Percentiles rank a stretch among this genome's conserved stretches.
These are phyloP conservation scores for Leucocoprinus sp. DNA, from an alignment of 768 basidiomycete species.

Conservation along the genomic window DNA sequence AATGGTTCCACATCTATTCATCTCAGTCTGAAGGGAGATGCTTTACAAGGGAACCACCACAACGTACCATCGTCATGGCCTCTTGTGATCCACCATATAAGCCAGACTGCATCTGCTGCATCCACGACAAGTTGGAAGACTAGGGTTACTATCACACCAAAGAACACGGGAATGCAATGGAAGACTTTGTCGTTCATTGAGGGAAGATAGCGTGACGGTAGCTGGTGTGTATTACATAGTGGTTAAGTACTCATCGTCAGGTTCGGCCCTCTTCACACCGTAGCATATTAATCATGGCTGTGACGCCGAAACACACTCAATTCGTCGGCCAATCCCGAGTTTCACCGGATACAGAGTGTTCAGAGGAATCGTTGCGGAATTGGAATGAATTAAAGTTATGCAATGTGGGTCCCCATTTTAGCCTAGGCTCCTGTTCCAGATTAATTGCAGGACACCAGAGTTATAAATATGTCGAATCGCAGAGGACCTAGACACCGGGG, in stretches of 20 bases:
- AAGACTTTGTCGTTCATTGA: constrained; percentile 1
- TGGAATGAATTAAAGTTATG: too few species aligned
- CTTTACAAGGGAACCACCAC: neutral
- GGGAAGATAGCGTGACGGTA: neutral
- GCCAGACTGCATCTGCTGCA: constrained; percentile 1
- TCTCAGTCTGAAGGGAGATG: neutral
- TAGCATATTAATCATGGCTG: too few species aligned
- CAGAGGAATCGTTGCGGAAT: too few species aligned
- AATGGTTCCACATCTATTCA: neutral
- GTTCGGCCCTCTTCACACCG: too few species aligned
- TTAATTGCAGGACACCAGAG: too few species aligned
- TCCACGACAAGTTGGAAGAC: constrained; percentile 5
- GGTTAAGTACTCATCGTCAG: constrained; percentile 2
- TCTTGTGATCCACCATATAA: constrained; percentile 1
- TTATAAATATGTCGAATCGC: too few species aligned
- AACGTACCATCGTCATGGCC: constrained; percentile 4
- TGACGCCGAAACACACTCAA: neutral
- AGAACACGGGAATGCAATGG: constrained; percentile 3
- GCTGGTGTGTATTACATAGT: too few species aligned
- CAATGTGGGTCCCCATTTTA: too few species aligned
- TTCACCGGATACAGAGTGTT: too few species aligned
- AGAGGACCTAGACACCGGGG: too few species aligned
- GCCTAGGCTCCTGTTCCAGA: too few species aligned
- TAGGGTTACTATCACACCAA: neutral
- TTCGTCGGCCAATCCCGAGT: neutral